Evolutionary conservation across 257 asterid species (phyloP).

Genomic region (Solanum pinnatisectum): DNA sequence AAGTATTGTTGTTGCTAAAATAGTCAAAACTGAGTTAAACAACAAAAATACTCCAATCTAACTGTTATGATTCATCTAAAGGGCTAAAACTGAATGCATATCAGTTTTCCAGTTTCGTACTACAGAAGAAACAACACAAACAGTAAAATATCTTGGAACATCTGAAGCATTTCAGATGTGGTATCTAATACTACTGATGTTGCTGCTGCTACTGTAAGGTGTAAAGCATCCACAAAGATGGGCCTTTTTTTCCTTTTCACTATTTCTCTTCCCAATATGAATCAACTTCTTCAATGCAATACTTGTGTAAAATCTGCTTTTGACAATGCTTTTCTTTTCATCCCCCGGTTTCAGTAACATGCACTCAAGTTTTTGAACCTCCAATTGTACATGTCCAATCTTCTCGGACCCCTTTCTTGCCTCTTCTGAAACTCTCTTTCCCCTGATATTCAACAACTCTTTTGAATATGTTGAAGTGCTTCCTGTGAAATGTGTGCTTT

Average conservation of each 20-base stretch:
- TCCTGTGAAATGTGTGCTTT: not conserved
- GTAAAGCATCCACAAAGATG: constrained; percentile 61
- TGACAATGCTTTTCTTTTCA: constrained; percentile 48
- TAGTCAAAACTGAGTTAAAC: not conserved
- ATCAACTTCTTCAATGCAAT: constrained; percentile 66
- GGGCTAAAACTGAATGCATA: not conserved
- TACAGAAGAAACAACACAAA: not conserved
- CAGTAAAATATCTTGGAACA: not conserved
- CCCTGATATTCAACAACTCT: constrained; percentile 38
- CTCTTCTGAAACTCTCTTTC: constrained; percentile 46
- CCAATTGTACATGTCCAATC: constrained; percentile 50
- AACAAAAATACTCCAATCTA: not conserved
- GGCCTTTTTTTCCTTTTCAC: constrained; percentile 48
- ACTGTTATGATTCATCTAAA: not conserved
- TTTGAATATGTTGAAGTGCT: constrained; percentile 9
- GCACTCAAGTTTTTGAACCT: constrained; percentile 64
- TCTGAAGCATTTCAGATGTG: constrained; percentile 1
- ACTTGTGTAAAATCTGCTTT: constrained; percentile 37
- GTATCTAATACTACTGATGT: constrained; percentile 2
- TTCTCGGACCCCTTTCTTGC: constrained; percentile 69
- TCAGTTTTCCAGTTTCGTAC: not conserved
- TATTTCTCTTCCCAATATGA: constrained; percentile 47
- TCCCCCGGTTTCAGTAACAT: constrained; percentile 58
- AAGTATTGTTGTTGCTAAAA: not conserved
- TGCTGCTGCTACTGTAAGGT: constrained; percentile 35